Base-by-base conservation (phyloP, 805 yeast genomes). In the Candida boidinii region DNA sequence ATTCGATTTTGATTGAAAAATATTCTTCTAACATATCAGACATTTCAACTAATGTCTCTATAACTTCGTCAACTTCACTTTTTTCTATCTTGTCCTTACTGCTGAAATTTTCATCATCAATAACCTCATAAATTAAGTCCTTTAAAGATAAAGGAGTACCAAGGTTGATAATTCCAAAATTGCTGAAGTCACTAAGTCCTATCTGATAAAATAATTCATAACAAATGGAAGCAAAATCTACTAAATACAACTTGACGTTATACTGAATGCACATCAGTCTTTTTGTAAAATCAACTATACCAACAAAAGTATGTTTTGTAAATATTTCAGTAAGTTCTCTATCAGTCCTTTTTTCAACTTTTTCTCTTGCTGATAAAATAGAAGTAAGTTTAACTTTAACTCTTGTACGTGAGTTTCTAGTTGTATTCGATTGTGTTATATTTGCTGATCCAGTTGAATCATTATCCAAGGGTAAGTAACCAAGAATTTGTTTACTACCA, bases 241-340 rank as follows among this genome's bases (percentile, higher is more conserved):
- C 75, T 17, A 92, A 56, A 49, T 70, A 80, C 11, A 92, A 60
- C 37, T 76, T 75, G 7, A 87, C 80, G 44, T 80, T 95, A 49
- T 77, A 71, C 51, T 92, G 98, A 28, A 90, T 64, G n/a, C 95
- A 81, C 11, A 82, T 78, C 15, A 90, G 60, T 28, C 96, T 60
- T 39, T 74, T 69, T 10, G 56, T 49, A 9, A 70, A 69, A 50
- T 90, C 97, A 2, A 84, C 88, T 3, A 90, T 58, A 0, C 98
- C 98, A 7, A 92, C 79, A 48, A 69, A 84, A 0, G 79, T 73
- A 31, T 80, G 71, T 34, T 81, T 73, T 7, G 79, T 68, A 53
- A 90, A 76, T 2, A 85, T 55, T 27, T 73, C 68, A 0, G 94
- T 79, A 17, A 90, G 55, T 5, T 68, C 66, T n/a, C 58, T 50